Evolutionary conservation across 306 rosid genomes (phyloP).

Genomic region (Senna tora): DNA sequence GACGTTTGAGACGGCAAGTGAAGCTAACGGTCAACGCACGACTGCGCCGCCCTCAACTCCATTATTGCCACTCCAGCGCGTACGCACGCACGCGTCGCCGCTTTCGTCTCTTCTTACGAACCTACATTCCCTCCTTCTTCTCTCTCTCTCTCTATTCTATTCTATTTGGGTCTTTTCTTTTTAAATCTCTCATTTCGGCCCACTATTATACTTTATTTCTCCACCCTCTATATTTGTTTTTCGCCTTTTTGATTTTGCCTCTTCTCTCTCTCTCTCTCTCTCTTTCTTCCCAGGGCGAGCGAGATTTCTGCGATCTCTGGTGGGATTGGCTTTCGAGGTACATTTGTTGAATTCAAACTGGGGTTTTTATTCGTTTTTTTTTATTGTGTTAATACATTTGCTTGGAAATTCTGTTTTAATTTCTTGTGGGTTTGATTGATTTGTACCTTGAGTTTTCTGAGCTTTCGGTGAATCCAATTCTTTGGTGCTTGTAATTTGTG

Average conservation of each 20-base stretch:
- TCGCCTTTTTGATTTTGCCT: slow-evolving; percentile 30
- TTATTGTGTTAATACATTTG: slow-evolving; percentile 1
- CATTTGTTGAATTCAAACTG: slow-evolving; percentile 34
- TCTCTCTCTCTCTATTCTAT: background rate
- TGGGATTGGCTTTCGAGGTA: slow-evolving; percentile 56
- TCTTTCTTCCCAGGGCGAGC: no score
- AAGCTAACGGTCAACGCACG: slow-evolving; percentile 34
- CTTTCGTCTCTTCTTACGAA: slow-evolving; percentile 16
- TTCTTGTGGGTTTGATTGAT: background rate
- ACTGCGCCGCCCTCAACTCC: slow-evolving; percentile 43
- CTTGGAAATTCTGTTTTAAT: background rate
- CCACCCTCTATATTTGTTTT: slow-evolving; percentile 6
- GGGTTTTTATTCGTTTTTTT: slow-evolving; percentile 28
- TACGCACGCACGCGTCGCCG: background rate
- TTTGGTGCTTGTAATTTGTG: no score
- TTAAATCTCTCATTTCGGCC: no score
- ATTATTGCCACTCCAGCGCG: no score
- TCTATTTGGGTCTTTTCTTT: background rate
- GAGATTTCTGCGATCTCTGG: slow-evolving; percentile 49
- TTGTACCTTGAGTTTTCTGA: no score
- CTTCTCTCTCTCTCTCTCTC: no score
- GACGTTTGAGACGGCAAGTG: background rate
- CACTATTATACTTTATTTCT: slow-evolving; percentile 14
- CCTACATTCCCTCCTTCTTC: slow-evolving; percentile 22
- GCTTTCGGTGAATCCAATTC: no score